phyloP scores from a whole-genome alignment of 2,329 filamentous ascomycete genomes.

The Stagonosporopsis vannaccii region DNA sequence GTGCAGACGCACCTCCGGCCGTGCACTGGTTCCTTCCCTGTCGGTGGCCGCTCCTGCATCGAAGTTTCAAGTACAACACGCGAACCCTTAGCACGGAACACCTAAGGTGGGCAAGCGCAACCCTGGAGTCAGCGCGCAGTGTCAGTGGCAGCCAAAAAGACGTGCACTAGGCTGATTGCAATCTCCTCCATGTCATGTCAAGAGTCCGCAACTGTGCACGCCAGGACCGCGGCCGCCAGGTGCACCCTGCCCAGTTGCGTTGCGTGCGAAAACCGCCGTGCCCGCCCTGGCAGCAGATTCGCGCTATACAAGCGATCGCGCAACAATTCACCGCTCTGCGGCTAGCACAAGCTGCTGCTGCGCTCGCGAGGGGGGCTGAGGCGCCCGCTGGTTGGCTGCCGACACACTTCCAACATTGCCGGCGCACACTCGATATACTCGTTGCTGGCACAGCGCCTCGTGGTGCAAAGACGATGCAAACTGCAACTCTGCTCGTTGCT shows the following conservation, averaged over 20 bases:
- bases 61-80: constrained; percentile 36
- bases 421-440: constrained; percentile 16
- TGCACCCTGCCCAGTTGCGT: constrained; percentile 9
- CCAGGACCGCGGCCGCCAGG: not conserved
- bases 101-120: constrained; percentile 5
- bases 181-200: constrained; percentile 22
- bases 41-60: constrained; percentile 18
- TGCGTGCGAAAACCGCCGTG: constrained; percentile 5
- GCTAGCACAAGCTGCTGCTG: constrained; percentile 13
- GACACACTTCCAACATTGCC: constrained; percentile 7
- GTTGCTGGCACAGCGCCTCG: constrained; percentile 5
- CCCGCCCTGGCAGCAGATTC: constrained; percentile 15
- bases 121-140: constrained; percentile 13
- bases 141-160: constrained; percentile 14
- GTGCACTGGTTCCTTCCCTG: constrained; percentile 17
- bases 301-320: constrained; percentile 18
- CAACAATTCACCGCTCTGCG: constrained; percentile 16
- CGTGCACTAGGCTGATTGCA: constrained; percentile 21
- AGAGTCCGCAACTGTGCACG: constrained; percentile 14
- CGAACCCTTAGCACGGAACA: constrained; percentile 25
- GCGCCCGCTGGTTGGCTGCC: constrained; percentile 7
- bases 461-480: constrained; percentile 4
- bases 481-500: constrained; percentile 4
- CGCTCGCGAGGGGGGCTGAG: not conserved
- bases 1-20: constrained; percentile 13